A percentile compares a stretch with the other conserved stretches of the same genome.
phyloP scores from a whole-genome alignment of 2,329 filamentous ascomycete species.

The Fusarium chuoi region DNA sequence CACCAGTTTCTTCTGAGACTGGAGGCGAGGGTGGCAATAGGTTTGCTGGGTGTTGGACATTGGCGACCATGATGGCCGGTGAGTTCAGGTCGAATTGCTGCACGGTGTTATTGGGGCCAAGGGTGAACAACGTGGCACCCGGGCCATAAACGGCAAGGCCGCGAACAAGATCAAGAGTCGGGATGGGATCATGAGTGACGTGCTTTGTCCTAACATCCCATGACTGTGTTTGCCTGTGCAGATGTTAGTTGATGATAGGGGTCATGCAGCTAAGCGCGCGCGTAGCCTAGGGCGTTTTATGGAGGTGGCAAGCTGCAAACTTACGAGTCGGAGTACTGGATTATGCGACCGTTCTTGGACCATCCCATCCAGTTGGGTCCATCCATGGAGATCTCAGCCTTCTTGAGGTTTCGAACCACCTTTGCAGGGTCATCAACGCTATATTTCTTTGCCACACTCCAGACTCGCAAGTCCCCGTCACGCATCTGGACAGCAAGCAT shows the following conservation, averaged over 20 bases:
- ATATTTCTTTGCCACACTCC: slow-evolving; percentile 90
- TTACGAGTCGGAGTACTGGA: slow-evolving; percentile 92
- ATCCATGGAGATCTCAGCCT: slow-evolving; percentile 75
- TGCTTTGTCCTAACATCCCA: slow-evolving; percentile 99
- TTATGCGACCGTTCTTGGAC: slow-evolving; percentile 97
- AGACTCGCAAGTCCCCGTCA: slow-evolving; percentile 92
- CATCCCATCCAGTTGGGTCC: slow-evolving; percentile 97
- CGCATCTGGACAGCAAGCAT: slow-evolving; percentile 95
- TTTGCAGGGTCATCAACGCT: slow-evolving; percentile 80
- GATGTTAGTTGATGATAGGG: slow-evolving; percentile 48
- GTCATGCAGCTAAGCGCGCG: slow-evolving; percentile 58
- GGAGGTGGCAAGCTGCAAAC: slow-evolving; percentile 51
- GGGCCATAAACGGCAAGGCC: slow-evolving; percentile 90
- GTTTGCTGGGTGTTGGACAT: slow-evolving; percentile 86
- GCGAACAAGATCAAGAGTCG: slow-evolving; percentile 82
- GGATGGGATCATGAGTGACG: slow-evolving; percentile 88
- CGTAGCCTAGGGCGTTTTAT: slow-evolving; percentile 48
- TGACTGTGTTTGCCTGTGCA: slow-evolving; percentile 81
- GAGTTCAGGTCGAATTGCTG: slow-evolving; percentile 96
- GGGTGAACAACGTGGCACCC: slow-evolving; percentile 89
- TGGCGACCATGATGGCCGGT: slow-evolving; percentile 80
- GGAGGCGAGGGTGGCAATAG: slow-evolving; percentile 83
- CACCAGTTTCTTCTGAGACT: slow-evolving; percentile 77
- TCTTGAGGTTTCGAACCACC: slow-evolving; percentile 86
- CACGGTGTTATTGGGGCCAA: slow-evolving; percentile 87